Evolutionary conservation across 345 rosid genomes (phyloP).

Genomic region (Firmiana major): DNA sequence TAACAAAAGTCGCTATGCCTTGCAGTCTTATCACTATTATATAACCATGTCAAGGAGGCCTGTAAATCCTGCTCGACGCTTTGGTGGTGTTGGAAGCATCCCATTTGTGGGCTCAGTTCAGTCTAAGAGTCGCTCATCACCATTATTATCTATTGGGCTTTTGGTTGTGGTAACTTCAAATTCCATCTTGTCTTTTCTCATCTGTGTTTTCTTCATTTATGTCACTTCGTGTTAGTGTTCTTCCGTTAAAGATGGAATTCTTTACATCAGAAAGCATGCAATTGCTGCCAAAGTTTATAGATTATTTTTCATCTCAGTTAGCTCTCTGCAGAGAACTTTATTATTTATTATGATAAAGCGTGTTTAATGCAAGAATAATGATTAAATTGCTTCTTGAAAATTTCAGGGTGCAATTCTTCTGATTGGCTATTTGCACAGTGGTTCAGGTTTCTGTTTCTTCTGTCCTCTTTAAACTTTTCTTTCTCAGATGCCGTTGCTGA

Average conservation of each 20-base stretch:
- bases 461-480: constrained; percentile 4
- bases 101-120: constrained; percentile 43
- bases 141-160: constrained; percentile 45
- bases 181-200: neutral
- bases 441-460: constrained; percentile 49
- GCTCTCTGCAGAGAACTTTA: neutral
- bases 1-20: neutral
- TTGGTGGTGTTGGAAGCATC: constrained; percentile 45
- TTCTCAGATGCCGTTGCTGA: neutral
- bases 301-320: neutral
- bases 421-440: constrained; percentile 42
- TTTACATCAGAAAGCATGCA: neutral
- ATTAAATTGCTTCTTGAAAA: constrained; percentile 14
- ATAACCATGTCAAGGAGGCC: constrained; percentile 59
- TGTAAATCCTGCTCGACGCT: constrained; percentile 54
- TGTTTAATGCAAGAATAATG: constrained; percentile 5
- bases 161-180: constrained; percentile 40
- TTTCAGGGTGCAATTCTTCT: constrained; percentile 70
- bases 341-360: neutral
- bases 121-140: constrained; percentile 53
- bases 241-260: neutral
- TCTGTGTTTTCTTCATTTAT: neutral
- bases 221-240: neutral
- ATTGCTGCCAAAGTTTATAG: neutral
- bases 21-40: constrained; percentile 7